Evolutionary conservation across 495 filamentous ascomycete genomes (phyloP), one percentile per base, ranked within the genome.

Genomic region (Penicillium ucsense): DNA sequence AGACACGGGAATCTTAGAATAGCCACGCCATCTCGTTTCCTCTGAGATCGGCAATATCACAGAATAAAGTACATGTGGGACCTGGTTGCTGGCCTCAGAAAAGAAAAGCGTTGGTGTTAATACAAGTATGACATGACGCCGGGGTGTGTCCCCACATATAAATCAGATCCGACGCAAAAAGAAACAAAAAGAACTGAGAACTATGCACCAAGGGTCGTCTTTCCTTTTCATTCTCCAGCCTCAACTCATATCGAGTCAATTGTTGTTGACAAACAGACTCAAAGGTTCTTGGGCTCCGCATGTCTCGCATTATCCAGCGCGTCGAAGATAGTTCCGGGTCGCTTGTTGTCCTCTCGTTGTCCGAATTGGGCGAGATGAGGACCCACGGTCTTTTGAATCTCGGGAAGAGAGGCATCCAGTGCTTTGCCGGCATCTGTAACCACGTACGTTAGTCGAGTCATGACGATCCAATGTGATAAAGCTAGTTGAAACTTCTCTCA

Each of bases 291-390:
- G 35, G 52, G 57, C 41, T 66, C 50, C 27, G 51, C 47, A 40
- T 65, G 61, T 35, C 63, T 60, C 43, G 65, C 63, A 41, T 48
- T 65, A 31, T 65, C 55, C 38, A 73, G 43, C 34, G 54, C 35
- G 33, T 66, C 62, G 41, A 58, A 55, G 34, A 70, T 52, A 4
- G 57, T 56, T 6, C 41, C 40, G 20, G 20, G 20, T 2, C 20
- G 20, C 5, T 57, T 39, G 6, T 46, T 57, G 48, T 65, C 73
- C 55, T 79, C 73, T 41, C 72, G 69, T 40, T 77, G 73, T 41
- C 80, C 83, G 41, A 88, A 79, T 47, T 79, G 77, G 6, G 73
- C 66, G 68, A 85, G 81, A 55, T 81, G 80, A 31, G 77, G 65
- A 38, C 81, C 73, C 38, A 88, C 62, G 27, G 75, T 66, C 50